These are phyloP conservation scores for Gynostemma pentaphyllum DNA, from an alignment of 306 rosid species.

Conservation along the genomic window DNA sequence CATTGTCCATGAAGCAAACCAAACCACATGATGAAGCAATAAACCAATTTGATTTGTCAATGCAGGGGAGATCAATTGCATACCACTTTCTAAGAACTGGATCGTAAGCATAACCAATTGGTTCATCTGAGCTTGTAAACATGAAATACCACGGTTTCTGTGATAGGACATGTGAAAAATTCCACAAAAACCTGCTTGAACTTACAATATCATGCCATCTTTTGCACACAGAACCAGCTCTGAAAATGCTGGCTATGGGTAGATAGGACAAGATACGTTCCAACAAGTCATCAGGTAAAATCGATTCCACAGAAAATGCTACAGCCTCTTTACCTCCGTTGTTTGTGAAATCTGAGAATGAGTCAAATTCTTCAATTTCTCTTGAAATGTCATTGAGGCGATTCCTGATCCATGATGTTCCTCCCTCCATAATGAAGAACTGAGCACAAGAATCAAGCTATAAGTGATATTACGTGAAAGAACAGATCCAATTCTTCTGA, in stretches of 20 bases:
- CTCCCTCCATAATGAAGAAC: constrained; percentile 59
- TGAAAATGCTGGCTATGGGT: constrained; percentile 69
- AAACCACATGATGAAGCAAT: constrained; percentile 68
- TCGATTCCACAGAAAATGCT: constrained; percentile 39
- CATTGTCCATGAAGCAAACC: constrained; percentile 84
- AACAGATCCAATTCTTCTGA: neutral
- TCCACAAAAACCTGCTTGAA: constrained; percentile 61
- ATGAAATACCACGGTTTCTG: constrained; percentile 96
- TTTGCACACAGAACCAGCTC: constrained; percentile 76
- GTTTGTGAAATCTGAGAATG: constrained; percentile 37
- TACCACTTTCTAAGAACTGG: constrained; percentile 83
- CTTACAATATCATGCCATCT: constrained; percentile 71
- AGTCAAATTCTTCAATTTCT: constrained; percentile 35
- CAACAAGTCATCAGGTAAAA: constrained; percentile 76
- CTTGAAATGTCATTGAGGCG: constrained; percentile 29
- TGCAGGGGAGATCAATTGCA: constrained; percentile 63
- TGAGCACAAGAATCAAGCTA: constrained; percentile 11
- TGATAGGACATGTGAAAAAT: constrained; percentile 32
- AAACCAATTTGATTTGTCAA: constrained; percentile 45
- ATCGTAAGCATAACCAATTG: constrained; percentile 67
- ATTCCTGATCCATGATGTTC: constrained; percentile 65
- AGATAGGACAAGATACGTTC: constrained; percentile 80
- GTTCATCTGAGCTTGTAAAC: constrained; percentile 73
- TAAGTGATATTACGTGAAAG: constrained; percentile 5
- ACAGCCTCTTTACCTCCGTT: constrained; percentile 50